Percentiles rank a stretch among this genome's conserved stretches.
Evolutionary conservation across 192 early-diverging fungal genomes (phyloP).

Genomic region (Podila clonocystis): DNA sequence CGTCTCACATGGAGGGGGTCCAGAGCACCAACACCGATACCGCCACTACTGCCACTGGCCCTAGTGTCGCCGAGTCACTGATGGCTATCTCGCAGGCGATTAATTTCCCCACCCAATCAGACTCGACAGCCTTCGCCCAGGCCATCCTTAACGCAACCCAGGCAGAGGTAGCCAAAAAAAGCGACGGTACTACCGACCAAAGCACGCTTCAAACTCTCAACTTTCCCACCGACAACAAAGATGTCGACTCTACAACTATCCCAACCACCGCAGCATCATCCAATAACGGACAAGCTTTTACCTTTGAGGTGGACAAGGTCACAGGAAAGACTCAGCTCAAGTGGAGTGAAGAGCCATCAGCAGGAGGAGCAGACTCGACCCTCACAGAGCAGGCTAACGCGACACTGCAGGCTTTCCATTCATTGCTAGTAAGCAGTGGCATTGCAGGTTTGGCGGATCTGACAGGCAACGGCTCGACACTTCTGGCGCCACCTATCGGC

Average conservation of each 20-base stretch:
- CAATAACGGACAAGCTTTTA: constrained; percentile 17
- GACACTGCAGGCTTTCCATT: constrained; percentile 35
- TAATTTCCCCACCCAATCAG: constrained; percentile 29
- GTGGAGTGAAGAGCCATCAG: constrained; percentile 25
- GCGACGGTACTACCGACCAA: constrained; percentile 1
- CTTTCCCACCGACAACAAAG: neutral
- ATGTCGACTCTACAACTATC: neutral
- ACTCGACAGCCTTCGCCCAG: constrained; percentile 31
- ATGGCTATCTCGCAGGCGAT: constrained; percentile 21
- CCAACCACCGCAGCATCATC: neutral
- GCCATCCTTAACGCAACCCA: constrained; percentile 30
- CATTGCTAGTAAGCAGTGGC: constrained; percentile 19
- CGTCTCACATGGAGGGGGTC: neutral
- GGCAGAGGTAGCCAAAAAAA: constrained; percentile 7
- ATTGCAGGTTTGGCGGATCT: constrained; percentile 23
- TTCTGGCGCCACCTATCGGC: constrained; percentile 28
- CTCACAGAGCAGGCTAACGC: constrained; percentile 12
- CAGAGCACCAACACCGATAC: neutral
- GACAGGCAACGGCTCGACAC: neutral
- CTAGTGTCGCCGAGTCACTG: constrained; percentile 9
- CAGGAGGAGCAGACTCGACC: neutral
- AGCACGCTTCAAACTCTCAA: constrained; percentile 10
- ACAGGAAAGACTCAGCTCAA: constrained; percentile 51
- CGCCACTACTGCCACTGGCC: neutral
- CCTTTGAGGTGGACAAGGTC: constrained; percentile 39